Percentiles rank a stretch among this genome's conserved stretches.
These are phyloP conservation scores for Moringa oleifera DNA, from an alignment of 345 rosid species.

Conservation along the genomic window DNA sequence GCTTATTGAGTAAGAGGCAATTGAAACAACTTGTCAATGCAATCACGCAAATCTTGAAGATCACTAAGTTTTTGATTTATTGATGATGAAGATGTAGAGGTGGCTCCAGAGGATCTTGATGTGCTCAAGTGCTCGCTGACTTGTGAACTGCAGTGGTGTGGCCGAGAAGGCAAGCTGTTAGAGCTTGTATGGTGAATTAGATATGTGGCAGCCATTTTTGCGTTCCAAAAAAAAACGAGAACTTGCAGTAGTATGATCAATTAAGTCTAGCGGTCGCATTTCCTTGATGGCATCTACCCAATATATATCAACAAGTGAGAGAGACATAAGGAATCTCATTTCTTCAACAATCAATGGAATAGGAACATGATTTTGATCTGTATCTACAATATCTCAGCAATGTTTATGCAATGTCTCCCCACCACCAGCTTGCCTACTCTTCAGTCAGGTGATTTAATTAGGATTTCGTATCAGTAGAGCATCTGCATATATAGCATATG, in stretches of 20 bases:
- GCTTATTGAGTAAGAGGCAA: conserved; percentile 17
- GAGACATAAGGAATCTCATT: conserved; percentile 20
- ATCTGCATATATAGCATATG: too few relatives aligned
- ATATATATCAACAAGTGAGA: conserved; percentile 5
- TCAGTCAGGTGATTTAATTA: not conserved
- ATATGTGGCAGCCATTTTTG: conserved; percentile 13
- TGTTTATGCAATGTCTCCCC: conserved; percentile 22
- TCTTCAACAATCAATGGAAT: not conserved
- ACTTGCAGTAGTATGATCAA: not conserved
- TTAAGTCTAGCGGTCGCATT: not conserved
- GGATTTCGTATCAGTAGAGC: too few relatives aligned
- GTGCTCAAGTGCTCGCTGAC: conserved; percentile 23
- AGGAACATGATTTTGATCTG: conserved; percentile 6
- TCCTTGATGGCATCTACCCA: conserved; percentile 4
- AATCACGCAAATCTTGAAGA: conserved; percentile 28
- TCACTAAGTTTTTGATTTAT: conserved; percentile 9
- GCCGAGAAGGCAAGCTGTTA: conserved; percentile 27
- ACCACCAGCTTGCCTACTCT: conserved; percentile 9
- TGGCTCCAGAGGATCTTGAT: conserved; percentile 16
- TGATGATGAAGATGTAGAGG: conserved; percentile 31
- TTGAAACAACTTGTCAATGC: conserved; percentile 21
- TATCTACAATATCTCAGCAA: not conserved
- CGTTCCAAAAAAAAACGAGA: not conserved
- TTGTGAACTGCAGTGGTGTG: conserved; percentile 18
- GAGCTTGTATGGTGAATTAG: conserved; percentile 20